Evolutionary conservation across 2,329 filamentous ascomycete species (phyloP), one percentile per base, ranked within the genome.

Genomic region (Didymella exigua): DNA sequence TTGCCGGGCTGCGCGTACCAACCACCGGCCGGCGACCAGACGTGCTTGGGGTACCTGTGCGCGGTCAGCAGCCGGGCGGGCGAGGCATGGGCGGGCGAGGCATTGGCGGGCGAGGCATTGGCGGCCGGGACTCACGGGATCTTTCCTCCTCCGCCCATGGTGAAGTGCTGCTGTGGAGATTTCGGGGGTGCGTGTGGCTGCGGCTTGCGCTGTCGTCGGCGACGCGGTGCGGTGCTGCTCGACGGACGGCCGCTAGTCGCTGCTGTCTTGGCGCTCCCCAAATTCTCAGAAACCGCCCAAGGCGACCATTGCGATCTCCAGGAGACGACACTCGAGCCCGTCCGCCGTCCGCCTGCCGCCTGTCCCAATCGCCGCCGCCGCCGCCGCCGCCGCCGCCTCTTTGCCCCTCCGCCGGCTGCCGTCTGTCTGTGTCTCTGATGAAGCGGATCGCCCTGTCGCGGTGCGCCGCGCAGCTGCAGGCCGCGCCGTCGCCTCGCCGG

Each of bases 11-110:
- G 93, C 49, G 89, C 81, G 79, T 99, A 99, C 95, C 95, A 99
- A 79, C 95, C 95, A 84, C 95, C 95, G 63, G 93, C 84, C 59
- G 95, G 95, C 73, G 95, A 98, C 95, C 95, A 99, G 84, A 99
- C 91, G 84, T 99, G 93, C 84, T 96, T 97, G 77, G 92, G 93
- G 80, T 96, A 96, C 74, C 91, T 96, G 70, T n/a, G 42, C 37
- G 19, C 24, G 31, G 65, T 70, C 50, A 70, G 61, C 44, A 21
- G 36, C 18, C 54, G 54, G 27, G 27, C 37, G 24, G 21, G 27
- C 31, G 51, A 30, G 54, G 45, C 48, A 66, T 59, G 65, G 65
- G 49, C 41, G 10, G 26, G 10, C 5, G 26, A 5, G 21, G 16
- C 8, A n/a, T 5, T 11, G 27, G 27, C 37, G 24, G 21, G 27